Evolutionary conservation across 306 rosid genomes (phyloP).

Genomic region (Hippophae gyantsensis): DNA sequence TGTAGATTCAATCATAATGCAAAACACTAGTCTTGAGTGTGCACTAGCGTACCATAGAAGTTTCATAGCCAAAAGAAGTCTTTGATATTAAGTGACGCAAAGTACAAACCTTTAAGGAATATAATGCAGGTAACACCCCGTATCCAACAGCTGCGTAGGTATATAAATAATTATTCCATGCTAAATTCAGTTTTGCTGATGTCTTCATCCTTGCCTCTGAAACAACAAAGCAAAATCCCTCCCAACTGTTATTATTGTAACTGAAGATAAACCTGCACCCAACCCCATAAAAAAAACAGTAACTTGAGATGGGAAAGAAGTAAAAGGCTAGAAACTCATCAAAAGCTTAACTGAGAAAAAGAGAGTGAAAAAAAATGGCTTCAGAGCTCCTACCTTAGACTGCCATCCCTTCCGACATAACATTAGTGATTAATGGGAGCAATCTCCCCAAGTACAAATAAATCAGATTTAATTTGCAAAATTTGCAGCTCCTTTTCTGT

Average conservation of each 20-base stretch:
- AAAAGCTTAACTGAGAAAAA: neutral
- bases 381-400: conserved; percentile 25
- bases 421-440: conserved; percentile 2
- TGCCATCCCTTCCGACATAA: conserved; percentile 17
- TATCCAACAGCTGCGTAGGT: neutral
- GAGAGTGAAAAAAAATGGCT: neutral
- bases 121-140: too few species aligned
- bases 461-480: too few species aligned
- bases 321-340: neutral
- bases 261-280: conserved; percentile 43
- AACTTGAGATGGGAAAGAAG: conserved; percentile 11
- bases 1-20: too few species aligned
- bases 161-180: conserved; percentile 5
- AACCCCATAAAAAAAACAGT: conserved; percentile 4
- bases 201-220: conserved; percentile 24
- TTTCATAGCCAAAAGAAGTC: too few species aligned
- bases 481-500: neutral
- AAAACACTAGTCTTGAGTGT: too few species aligned
- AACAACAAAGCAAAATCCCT: conserved; percentile 20
- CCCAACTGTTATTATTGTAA: conserved; percentile 24
- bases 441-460: conserved; percentile 10
- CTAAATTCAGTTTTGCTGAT: conserved; percentile 12
- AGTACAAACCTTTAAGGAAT: too few species aligned
- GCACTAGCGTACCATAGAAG: too few species aligned
- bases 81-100: too few species aligned